Evolutionary conservation across 768 basidiomycete species (phyloP).

Genomic region (Porphyrellus cyaneotinctus): DNA sequence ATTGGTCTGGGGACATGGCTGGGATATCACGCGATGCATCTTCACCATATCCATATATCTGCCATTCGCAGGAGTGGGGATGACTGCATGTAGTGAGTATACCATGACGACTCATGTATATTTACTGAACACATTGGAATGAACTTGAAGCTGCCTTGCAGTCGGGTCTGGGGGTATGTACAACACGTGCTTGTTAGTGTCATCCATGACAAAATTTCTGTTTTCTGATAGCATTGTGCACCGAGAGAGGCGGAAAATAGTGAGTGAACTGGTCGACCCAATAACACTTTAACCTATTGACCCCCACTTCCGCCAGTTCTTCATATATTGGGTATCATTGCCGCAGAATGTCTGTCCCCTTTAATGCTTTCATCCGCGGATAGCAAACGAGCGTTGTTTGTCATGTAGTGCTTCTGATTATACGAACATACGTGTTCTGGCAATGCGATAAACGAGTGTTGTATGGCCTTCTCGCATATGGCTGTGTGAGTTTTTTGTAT

Average conservation of each 20-base stretch:
- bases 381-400: not conserved
- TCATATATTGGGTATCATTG: constrained; percentile 3
- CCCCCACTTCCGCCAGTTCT: not conserved
- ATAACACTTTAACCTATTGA: too few relatives aligned
- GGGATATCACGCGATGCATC: constrained; percentile 14
- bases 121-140: not conserved
- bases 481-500: not conserved
- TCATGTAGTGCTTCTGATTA: too few relatives aligned
- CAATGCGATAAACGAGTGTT: constrained; percentile 3
- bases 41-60: constrained; percentile 20
- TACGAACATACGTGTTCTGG: too few relatives aligned
- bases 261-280: not conserved
- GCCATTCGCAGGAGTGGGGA: constrained; percentile 9
- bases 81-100: constrained; percentile 13
- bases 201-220: too few relatives aligned
- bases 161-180: constrained; percentile 3
- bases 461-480: constrained; percentile 10
- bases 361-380: too few relatives aligned
- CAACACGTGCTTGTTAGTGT: not conserved
- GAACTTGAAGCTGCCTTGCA: constrained; percentile 6
- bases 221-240: constrained; percentile 8
- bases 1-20: constrained; percentile 16
- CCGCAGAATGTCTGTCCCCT: constrained; percentile 4
- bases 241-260: not conserved
- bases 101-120: too few relatives aligned